Percentiles rank a stretch among this genome's conserved stretches.
phyloP scores from a whole-genome alignment of 805 yeast species.

The Candida pseudofarinosa region DNA sequence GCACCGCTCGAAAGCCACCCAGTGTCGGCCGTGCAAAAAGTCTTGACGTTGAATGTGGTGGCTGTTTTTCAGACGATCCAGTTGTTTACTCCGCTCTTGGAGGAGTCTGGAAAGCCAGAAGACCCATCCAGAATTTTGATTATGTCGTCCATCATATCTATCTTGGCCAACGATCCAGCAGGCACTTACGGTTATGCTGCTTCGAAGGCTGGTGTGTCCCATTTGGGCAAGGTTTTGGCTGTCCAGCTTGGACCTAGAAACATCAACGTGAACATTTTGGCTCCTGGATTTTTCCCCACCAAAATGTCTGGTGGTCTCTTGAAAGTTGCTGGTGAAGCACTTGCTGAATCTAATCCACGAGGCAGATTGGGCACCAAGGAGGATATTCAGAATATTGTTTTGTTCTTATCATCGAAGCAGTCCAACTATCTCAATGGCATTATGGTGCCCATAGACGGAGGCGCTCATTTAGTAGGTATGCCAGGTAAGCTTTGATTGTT shows the following conservation, averaged over 20 bases:
- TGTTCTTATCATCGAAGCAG: conserved; percentile 53
- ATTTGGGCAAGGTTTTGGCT: conserved; percentile 61
- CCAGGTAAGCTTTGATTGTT: conserved; percentile 8
- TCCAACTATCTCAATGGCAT: conserved; percentile 63
- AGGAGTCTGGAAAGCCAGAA: conserved; percentile 43
- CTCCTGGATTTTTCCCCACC: conserved; percentile 76
- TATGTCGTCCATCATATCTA: conserved; percentile 64
- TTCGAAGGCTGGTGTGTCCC: conserved; percentile 72
- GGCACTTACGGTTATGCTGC: conserved; percentile 71
- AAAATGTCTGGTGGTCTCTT: conserved; percentile 70
- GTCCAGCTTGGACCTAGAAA: conserved; percentile 61
- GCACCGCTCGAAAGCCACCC: conserved; percentile 59
- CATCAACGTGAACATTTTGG: conserved; percentile 65
- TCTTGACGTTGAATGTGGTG: conserved; percentile 57
- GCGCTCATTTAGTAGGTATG: conserved; percentile 42
- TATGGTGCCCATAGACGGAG: conserved; percentile 70
- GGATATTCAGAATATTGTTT: conserved; percentile 52
- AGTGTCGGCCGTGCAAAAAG: conserved; percentile 57
- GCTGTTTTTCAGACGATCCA: conserved; percentile 69
- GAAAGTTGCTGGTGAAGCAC: conserved; percentile 43
- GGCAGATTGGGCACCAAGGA: conserved; percentile 57
- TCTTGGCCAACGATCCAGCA: conserved; percentile 35
- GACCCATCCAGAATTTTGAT: conserved; percentile 65
- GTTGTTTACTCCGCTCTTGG: conserved; percentile 55
- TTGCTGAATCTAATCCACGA: conserved; percentile 53